phyloP scores from a whole-genome alignment of 2,329 filamentous ascomycete genomes.

The Fusarium pseudonygamai region DNA sequence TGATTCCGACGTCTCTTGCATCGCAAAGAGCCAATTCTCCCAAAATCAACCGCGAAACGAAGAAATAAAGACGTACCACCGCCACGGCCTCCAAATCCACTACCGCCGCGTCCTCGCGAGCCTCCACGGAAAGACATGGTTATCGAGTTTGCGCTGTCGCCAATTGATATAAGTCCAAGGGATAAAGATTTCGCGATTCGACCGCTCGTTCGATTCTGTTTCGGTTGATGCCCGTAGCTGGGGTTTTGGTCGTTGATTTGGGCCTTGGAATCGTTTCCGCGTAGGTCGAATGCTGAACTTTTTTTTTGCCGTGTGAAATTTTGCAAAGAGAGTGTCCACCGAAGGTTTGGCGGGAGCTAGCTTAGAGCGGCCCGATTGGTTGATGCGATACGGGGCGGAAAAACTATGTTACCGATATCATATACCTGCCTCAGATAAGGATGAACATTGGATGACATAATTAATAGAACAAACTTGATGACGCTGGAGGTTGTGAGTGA shows the following conservation, averaged over 20 bases:
- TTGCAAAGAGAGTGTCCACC: slow-evolving; percentile 37
- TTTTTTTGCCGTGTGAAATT: slow-evolving; percentile 46
- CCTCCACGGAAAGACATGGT: slow-evolving; percentile 53
- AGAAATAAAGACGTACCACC: slow-evolving; percentile 45
- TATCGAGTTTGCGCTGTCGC: slow-evolving; percentile 33
- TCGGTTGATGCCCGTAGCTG: slow-evolving; percentile 5
- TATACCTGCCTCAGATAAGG: neutral
- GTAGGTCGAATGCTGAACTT: slow-evolving; percentile 30
- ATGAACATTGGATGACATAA: neutral
- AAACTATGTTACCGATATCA: slow-evolving; percentile 24
- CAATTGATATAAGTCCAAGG: slow-evolving; percentile 9
- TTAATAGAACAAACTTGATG: neutral
- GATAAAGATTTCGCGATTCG: slow-evolving; percentile 3
- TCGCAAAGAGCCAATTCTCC: neutral
- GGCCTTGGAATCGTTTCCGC: slow-evolving; percentile 21
- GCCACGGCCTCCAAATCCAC: slow-evolving; percentile 49
- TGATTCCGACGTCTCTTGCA: neutral
- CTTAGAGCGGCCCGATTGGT: slow-evolving; percentile 36
- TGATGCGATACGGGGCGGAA: slow-evolving; percentile 16
- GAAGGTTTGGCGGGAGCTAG: slow-evolving; percentile 35
- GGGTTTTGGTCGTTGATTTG: slow-evolving; percentile 9
- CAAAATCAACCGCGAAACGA: neutral
- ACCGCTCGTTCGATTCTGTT: slow-evolving; percentile 14
- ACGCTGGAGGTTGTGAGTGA: neutral
- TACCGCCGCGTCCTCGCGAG: slow-evolving; percentile 48